A percentile compares a stretch with the other conserved stretches of the same genome.
These are phyloP conservation scores for Candida freyschussii DNA, from an alignment of 1,139 yeast species.

Conservation along the genomic window DNA sequence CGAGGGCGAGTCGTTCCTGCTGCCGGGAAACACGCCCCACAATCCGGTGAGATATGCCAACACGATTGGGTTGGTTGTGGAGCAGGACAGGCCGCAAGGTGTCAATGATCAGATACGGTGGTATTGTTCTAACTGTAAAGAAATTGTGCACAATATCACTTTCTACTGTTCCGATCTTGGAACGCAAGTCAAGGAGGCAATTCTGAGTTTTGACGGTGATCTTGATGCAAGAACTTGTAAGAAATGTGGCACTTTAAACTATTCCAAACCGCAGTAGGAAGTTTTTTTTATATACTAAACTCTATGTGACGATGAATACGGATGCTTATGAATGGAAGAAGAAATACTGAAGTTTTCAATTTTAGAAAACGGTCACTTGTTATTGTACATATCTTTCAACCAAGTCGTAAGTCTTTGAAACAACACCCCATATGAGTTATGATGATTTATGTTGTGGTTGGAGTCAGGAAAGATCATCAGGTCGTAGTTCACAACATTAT, in stretches of 20 bases:
- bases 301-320: not conserved
- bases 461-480: slow-evolving; percentile 80
- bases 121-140: slow-evolving; percentile 74
- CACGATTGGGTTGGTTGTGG: slow-evolving; percentile 91
- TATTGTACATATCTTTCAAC: slow-evolving; percentile 50
- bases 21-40: slow-evolving; percentile 85
- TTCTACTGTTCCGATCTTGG: slow-evolving; percentile 82
- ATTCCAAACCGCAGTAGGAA: slow-evolving; percentile 49
- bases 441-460: slow-evolving; percentile 67
- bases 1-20: slow-evolving; percentile 83
- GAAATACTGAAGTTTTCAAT: too few relatives aligned
- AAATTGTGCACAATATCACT: slow-evolving; percentile 60
- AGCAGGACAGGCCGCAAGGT: slow-evolving; percentile 80
- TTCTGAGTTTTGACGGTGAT: slow-evolving; percentile 63
- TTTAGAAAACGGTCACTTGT: too few relatives aligned
- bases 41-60: slow-evolving; percentile 83
- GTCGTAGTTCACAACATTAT: slow-evolving; percentile 71
- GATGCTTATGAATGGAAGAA: too few relatives aligned
- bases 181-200: slow-evolving; percentile 84
- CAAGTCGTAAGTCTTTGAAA: slow-evolving; percentile 61
- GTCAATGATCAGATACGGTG: slow-evolving; percentile 70
- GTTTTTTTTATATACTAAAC: not conserved
- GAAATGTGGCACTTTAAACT: slow-evolving; percentile 67
- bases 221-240: slow-evolving; percentile 63
- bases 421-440: slow-evolving; percentile 64